Evolutionary conservation across 2,329 filamentous ascomycete species (phyloP).

Genomic region (Diaporthe caulivora): DNA sequence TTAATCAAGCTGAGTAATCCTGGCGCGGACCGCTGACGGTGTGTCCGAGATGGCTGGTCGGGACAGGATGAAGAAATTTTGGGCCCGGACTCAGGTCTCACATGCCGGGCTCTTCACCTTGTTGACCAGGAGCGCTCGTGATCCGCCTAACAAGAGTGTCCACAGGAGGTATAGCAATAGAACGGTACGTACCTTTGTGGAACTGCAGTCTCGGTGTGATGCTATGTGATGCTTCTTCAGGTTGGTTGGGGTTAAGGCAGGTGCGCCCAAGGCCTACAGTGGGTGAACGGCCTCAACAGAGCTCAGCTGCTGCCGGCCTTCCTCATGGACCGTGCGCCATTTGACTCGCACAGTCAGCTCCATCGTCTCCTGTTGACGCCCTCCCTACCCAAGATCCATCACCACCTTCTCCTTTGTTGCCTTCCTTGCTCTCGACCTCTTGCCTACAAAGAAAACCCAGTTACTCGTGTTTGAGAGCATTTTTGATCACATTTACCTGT

Average conservation of each 20-base stretch:
- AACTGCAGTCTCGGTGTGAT: neutral
- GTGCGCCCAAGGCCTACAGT: constrained; percentile 4
- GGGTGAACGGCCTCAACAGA: no score
- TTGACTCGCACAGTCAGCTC: constrained; percentile 5
- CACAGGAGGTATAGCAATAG: neutral
- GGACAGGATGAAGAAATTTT: constrained; percentile 18
- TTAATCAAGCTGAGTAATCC: neutral
- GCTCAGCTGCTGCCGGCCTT: no score
- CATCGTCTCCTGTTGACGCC: neutral
- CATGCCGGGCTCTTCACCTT: neutral
- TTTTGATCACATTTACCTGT: neutral
- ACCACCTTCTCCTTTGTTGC: neutral
- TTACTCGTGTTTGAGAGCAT: neutral
- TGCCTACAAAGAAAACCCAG: neutral
- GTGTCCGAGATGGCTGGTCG: no score
- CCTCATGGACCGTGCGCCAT: constrained; percentile 15
- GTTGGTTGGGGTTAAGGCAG: neutral
- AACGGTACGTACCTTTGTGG: constrained; percentile 20
- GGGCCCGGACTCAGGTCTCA: neutral
- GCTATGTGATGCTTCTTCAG: neutral
- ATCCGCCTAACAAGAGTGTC: neutral
- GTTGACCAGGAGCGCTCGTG: neutral
- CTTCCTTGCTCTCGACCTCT: neutral
- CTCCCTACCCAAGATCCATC: neutral
- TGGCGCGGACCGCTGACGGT: neutral